Evolutionary conservation across 345 rosid genomes (phyloP), one percentile per base, ranked within the genome.

Genomic region (Passiflora organensis): DNA sequence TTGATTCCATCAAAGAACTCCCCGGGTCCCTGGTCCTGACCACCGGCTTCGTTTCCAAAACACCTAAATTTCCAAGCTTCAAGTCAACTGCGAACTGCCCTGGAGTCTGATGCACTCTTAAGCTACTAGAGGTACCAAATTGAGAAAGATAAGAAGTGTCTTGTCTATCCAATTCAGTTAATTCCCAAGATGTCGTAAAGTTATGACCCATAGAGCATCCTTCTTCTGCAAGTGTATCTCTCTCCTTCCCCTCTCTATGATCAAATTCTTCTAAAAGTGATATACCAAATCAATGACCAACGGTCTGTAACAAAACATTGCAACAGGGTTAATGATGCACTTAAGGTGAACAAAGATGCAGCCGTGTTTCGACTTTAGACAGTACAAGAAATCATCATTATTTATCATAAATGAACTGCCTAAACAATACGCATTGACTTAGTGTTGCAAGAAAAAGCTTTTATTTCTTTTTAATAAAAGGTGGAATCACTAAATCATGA

Each of bases 1-100:
- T 68, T 25, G 84, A 67, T 38, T 80, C 94, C 88, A 85, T 85
- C 49, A 28, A 51, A 56, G 55, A 58, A 22, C 43, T 51, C 62
- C 57, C 52, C 23, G 32, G 47, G 44, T 11, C 51, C 58, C 62
- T 64, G 44, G 34, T 37, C 18, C 42, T 59, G 54, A 48, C 28
- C 43, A 10, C 16, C 36, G 48, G 38, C 48, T 54, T 47, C 47
- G 51, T 64, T 69, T 53, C 63, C 51, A 60, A 65, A 57, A 42
- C 53, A 47, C 66, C 64, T 11, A 37, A 54, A 64, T 21, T 71
- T 60, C 70, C 56, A 20, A 70, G 68, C 68, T 65, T 68, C 55
- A 56, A 59, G 51, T 69, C 76, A 32, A 50, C 56, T 13, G 57
- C 57, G 44, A 62, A 65, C 55, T 53, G 44, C 34, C 48, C 55